Evolutionary conservation across 2,329 filamentous ascomycete species (phyloP), one percentile per base, ranked within the genome.

Genomic region (Pezicula radicicola): DNA sequence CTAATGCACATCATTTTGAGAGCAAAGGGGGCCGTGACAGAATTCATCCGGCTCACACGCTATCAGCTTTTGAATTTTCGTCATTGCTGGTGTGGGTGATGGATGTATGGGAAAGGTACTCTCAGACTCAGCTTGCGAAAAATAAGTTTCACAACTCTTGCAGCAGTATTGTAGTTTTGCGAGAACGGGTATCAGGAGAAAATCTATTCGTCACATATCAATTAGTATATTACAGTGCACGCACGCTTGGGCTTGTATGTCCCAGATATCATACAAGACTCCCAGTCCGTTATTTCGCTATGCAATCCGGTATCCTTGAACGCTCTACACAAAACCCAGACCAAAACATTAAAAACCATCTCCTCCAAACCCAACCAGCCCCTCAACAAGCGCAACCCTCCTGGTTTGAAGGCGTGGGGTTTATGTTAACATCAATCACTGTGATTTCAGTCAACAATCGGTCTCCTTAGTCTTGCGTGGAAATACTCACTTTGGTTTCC

Each of bases 381-480:
- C 16, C 60, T 68, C 69, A 89, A 73, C 85, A 89, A 46, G 83
- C 75, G 70, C 88, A 92, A 52, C 86, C 84, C 55, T 91, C 87
- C 71, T 92, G 89, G 66, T 78, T 80, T 58, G 83, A 74, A 54
- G 84, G 81, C 61, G 82, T 79, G 50, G 82, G 82, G 72, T 84
- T 90, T 66, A 91, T 92, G 73, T 93, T 94, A 62, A 96, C 91
- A 73, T 96, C 90, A 67, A 96, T 96, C 89, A 94, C 90, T 94
- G 63, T 18, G 52, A 28, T n/a, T 53, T 13, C 16, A 15, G 51
- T 72, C 51, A 72, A 65, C 49, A 56, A 12, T 19, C 18, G 25
- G 37, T 15, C 41, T 54, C 48, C 45, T 25, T 25, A 42, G 2
- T 42, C 19, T 12, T 2, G n/a, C 7, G 37, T 45, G n/a, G 19